These are phyloP conservation scores for Rugonectria rugulosa DNA, from an alignment of 2,329 filamentous ascomycete species.

Conservation along the genomic window DNA sequence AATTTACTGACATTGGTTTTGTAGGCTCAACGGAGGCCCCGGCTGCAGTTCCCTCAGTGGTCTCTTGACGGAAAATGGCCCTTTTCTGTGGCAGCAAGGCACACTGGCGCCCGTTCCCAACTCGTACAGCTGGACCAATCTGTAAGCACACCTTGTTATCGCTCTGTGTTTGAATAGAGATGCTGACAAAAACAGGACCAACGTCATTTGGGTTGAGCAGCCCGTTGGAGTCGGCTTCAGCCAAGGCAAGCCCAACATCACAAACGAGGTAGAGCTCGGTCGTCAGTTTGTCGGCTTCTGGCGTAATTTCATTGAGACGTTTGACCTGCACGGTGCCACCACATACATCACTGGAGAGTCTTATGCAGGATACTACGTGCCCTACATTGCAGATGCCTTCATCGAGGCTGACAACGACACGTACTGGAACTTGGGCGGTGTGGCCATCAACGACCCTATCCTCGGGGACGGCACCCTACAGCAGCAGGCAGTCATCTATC, in stretches of 20 bases:
- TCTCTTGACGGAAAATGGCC: constrained; percentile 78
- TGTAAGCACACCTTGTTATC: constrained; percentile 43
- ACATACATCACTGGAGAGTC: constrained; percentile 77
- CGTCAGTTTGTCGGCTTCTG: constrained; percentile 80
- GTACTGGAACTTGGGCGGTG: constrained; percentile 73
- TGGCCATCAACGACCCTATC: constrained; percentile 77
- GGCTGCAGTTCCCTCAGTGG: constrained; percentile 37
- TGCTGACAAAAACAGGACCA: constrained; percentile 54
- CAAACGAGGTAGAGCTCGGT: constrained; percentile 71
- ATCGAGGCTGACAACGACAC: constrained; percentile 69
- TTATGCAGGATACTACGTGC: constrained; percentile 73
- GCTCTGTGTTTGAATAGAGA: fast-evolving
- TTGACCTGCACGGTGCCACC: constrained; percentile 71
- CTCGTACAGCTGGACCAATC: constrained; percentile 75
- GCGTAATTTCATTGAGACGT: constrained; percentile 78
- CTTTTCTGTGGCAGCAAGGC: constrained; percentile 75
- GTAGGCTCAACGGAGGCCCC: constrained; percentile 56
- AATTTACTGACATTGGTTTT: constrained; percentile 56
- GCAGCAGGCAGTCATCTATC: constrained; percentile 57
- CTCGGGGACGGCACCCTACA: constrained; percentile 60
- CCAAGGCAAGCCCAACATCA: constrained; percentile 69
- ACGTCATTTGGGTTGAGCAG: constrained; percentile 80
- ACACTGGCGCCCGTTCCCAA: constrained; percentile 72
- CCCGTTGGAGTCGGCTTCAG: constrained; percentile 74
- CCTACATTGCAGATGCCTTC: constrained; percentile 78